A percentile compares a stretch with the other conserved stretches of the same genome.
Evolutionary conservation across 495 filamentous ascomycete species (phyloP).

Genomic region (Bacidia rubella): DNA sequence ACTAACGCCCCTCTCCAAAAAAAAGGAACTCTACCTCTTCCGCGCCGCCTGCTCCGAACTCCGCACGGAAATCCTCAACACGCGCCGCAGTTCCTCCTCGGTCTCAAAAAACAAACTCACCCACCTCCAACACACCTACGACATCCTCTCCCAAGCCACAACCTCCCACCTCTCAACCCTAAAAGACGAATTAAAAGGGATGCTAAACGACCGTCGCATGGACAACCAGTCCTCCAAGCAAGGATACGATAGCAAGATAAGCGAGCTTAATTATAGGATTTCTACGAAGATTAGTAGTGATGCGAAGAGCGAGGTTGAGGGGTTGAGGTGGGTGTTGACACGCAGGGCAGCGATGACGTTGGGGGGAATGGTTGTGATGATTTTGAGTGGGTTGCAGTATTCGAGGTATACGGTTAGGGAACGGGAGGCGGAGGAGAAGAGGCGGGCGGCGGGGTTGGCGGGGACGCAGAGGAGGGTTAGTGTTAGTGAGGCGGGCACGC

Average conservation of each 20-base stretch:
- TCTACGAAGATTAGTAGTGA: slow-evolving; percentile 76
- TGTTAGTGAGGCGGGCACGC: slow-evolving; percentile 10
- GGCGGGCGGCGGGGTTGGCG: not conserved
- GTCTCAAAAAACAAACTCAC: slow-evolving; percentile 67
- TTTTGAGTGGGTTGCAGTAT: slow-evolving; percentile 18
- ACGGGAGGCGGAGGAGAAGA: slow-evolving; percentile 10
- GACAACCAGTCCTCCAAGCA: slow-evolving; percentile 72
- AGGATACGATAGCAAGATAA: slow-evolving; percentile 66
- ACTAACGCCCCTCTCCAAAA: not conserved
- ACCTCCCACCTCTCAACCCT: slow-evolving; percentile 65
- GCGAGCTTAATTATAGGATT: slow-evolving; percentile 90
- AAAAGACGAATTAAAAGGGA: slow-evolving; percentile 82
- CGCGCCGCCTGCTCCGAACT: slow-evolving; percentile 88
- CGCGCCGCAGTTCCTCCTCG: slow-evolving; percentile 36
- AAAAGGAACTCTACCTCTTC: slow-evolving; percentile 76
- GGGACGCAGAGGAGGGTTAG: not conserved
- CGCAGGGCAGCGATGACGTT: slow-evolving; percentile 74
- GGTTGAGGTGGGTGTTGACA: slow-evolving; percentile 79
- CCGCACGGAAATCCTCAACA: slow-evolving; percentile 39
- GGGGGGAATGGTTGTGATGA: slow-evolving; percentile 22
- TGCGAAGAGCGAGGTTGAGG: slow-evolving; percentile 79
- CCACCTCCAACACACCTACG: slow-evolving; percentile 82
- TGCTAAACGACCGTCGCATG: slow-evolving; percentile 97
- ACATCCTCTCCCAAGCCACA: slow-evolving; percentile 72
- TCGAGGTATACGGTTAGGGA: slow-evolving; percentile 17